phyloP scores from a whole-genome alignment of 2,329 filamentous ascomycete species.

The Bipolaris zeicola region DNA sequence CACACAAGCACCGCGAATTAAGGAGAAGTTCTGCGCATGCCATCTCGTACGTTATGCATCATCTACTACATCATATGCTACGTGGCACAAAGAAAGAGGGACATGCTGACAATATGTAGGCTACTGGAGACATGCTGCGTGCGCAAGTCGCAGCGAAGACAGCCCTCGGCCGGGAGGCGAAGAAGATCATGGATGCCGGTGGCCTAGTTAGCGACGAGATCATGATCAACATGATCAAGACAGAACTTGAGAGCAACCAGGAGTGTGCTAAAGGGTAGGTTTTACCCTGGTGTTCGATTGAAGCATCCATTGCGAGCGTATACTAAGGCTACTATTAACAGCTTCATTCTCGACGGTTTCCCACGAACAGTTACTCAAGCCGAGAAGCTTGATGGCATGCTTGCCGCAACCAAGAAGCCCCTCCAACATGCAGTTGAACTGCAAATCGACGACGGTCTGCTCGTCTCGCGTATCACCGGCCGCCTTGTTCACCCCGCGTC shows the following conservation, averaged over 20 bases:
- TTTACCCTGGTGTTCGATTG: background rate
- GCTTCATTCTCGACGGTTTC: slow-evolving; percentile 99
- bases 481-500: slow-evolving; percentile 95
- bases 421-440: slow-evolving; percentile 96
- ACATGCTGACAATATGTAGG: slow-evolving; percentile 60
- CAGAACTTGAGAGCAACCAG: slow-evolving; percentile 88
- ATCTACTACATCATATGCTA: background rate
- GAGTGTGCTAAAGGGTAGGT: slow-evolving; percentile 94
- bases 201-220: slow-evolving; percentile 98
- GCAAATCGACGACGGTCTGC: slow-evolving; percentile 91
- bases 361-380: slow-evolving; percentile 95
- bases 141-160: slow-evolving; percentile 99
- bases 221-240: slow-evolving; percentile 99
- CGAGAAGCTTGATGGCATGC: slow-evolving; percentile 92
- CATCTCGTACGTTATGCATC: slow-evolving; percentile 73
- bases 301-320: background rate
- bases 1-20: slow-evolving; percentile 96
- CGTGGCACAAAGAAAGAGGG: background rate
- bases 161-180: slow-evolving; percentile 88
- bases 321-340: slow-evolving; percentile 45
- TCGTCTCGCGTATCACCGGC: slow-evolving; percentile 95
- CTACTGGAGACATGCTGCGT: slow-evolving; percentile 98
- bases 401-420: slow-evolving; percentile 74
- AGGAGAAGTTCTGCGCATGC: slow-evolving; percentile 97
- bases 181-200: slow-evolving; percentile 99